Conservation (phyloP, 768 basidiomycete genomes). For the Collybia sp. region DNA sequence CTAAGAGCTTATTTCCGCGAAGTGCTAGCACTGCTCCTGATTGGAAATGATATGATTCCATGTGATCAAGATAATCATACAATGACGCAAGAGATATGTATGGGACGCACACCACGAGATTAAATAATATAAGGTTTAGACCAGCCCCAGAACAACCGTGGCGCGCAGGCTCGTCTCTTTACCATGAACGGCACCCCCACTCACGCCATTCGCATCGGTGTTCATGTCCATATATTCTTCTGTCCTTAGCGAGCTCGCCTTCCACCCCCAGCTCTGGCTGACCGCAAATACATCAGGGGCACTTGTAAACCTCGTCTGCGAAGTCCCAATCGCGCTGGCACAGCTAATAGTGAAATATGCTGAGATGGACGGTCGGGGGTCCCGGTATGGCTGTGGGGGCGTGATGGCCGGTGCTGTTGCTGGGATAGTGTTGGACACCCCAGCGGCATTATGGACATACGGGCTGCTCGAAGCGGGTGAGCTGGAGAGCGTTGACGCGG, state of each 20-base stretch:
- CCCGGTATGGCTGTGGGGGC: slow-evolving; percentile 69
- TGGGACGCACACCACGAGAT: no score
- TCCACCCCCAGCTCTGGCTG: slow-evolving; percentile 95
- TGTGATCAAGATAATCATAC: no score
- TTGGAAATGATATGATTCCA: no score
- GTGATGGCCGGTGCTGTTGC: slow-evolving; percentile 39
- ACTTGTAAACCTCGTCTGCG: slow-evolving; percentile 79
- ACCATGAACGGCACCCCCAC: slow-evolving; percentile 12
- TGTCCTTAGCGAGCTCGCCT: slow-evolving; percentile 46
- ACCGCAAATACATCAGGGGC: slow-evolving; percentile 82
- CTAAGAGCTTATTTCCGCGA: no score
- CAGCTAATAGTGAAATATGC: slow-evolving; percentile 87
- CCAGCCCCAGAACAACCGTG: slow-evolving; percentile 74
- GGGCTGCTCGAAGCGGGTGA: slow-evolving; percentile 8
- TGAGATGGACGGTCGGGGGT: slow-evolving; percentile 63
- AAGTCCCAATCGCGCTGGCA: slow-evolving; percentile 74
- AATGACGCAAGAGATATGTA: no score
- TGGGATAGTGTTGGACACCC: slow-evolving; percentile 21
- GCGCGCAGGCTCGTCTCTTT: slow-evolving; percentile 68
- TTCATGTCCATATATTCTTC: slow-evolving; percentile 46
- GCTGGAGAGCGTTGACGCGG: slow-evolving; percentile 13
- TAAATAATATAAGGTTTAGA: slow-evolving; percentile 28
- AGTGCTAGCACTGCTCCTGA: no score
- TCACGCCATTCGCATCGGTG: slow-evolving; percentile 17
- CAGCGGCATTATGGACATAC: neutral